A percentile compares a stretch with the other conserved stretches of the same genome.
Conservation (phyloP, 2,329 filamentous ascomycete genomes). For the Cercospora citrullina region DNA sequence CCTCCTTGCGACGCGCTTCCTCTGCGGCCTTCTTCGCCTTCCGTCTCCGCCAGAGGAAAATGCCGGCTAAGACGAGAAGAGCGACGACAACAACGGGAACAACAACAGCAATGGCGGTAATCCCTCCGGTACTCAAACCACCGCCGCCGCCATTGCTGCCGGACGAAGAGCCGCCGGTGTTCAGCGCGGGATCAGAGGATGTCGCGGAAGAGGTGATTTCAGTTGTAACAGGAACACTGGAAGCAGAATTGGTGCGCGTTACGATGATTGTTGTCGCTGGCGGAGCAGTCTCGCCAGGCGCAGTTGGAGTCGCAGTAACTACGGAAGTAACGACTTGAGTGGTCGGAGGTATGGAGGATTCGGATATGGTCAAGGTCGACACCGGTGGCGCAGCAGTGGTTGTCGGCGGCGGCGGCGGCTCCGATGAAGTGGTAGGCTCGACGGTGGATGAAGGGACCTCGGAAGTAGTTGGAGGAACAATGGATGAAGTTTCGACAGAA, state of each 20-base stretch:
- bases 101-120: slow-evolving; percentile 88
- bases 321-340: slow-evolving; percentile 28
- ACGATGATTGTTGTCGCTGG: slow-evolving; percentile 23
- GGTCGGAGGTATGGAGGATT: slow-evolving; percentile 24
- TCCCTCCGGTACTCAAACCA: slow-evolving; percentile 63
- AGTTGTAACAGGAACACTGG: slow-evolving; percentile 18
- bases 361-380: slow-evolving; percentile 19
- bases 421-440: slow-evolving; percentile 10
- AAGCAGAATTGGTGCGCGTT: slow-evolving; percentile 19
- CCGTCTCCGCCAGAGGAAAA: slow-evolving; percentile 86
- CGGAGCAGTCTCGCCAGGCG: slow-evolving; percentile 15
- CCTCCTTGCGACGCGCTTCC: slow-evolving; percentile 89
- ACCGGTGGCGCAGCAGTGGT: slow-evolving; percentile 7
- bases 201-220: slow-evolving; percentile 14
- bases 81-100: slow-evolving; percentile 89
- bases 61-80: slow-evolving; percentile 70
- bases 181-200: slow-evolving; percentile 18
- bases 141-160: slow-evolving; percentile 29
- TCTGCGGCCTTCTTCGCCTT: slow-evolving; percentile 82
- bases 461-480: slow-evolving; percentile 22
- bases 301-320: slow-evolving; percentile 18
- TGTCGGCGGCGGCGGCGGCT: slow-evolving; percentile 13
- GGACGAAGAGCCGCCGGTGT: slow-evolving; percentile 15
- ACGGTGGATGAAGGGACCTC: slow-evolving; percentile 19
- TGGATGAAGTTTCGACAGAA: slow-evolving; percentile 15